phyloP scores from a whole-genome alignment of 495 filamentous ascomycete genomes.

The Corynascus novoguineensis region DNA sequence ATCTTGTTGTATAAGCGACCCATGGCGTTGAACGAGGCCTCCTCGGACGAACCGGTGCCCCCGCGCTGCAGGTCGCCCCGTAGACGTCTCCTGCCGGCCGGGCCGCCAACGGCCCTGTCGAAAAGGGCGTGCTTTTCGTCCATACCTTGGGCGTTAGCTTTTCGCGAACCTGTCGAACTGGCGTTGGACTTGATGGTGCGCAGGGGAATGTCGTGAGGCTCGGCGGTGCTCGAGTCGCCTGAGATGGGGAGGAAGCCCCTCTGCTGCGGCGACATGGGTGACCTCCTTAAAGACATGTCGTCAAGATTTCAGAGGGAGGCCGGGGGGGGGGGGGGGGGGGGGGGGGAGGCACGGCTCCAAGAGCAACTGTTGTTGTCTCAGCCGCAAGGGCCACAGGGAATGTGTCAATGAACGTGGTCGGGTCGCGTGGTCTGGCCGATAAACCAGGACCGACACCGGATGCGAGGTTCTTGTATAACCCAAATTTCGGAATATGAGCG shows the following conservation, averaged over 20 bases:
- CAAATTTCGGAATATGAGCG: neutral
- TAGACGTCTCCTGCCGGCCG: conserved; percentile 52
- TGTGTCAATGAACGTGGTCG: neutral
- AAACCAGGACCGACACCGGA: neutral
- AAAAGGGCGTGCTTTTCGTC: conserved; percentile 47
- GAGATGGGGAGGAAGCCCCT: conserved; percentile 31
- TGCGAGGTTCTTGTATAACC: neutral
- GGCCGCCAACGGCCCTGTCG: conserved; percentile 29
- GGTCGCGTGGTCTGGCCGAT: neutral
- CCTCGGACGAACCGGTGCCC: conserved; percentile 51
- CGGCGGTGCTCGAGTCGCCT: conserved; percentile 22
- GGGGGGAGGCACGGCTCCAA: neutral
- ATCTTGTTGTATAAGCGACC: conserved; percentile 84
- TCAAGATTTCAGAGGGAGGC: neutral
- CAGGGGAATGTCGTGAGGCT: conserved; percentile 49
- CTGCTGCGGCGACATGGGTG: conserved; percentile 24
- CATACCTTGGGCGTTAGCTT: conserved; percentile 26
- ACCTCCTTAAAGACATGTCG: conserved; percentile 29
- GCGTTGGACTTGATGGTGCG: conserved; percentile 45
- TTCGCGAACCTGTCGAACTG: conserved; percentile 47
- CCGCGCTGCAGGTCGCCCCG: conserved; percentile 47
- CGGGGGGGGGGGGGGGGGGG: no score
- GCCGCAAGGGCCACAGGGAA: neutral
- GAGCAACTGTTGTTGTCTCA: conserved; percentile 1
- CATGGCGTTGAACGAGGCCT: conserved; percentile 65